Conservation (phyloP, 2,329 filamentous ascomycete species). For the Fusarium foetens region DNA sequence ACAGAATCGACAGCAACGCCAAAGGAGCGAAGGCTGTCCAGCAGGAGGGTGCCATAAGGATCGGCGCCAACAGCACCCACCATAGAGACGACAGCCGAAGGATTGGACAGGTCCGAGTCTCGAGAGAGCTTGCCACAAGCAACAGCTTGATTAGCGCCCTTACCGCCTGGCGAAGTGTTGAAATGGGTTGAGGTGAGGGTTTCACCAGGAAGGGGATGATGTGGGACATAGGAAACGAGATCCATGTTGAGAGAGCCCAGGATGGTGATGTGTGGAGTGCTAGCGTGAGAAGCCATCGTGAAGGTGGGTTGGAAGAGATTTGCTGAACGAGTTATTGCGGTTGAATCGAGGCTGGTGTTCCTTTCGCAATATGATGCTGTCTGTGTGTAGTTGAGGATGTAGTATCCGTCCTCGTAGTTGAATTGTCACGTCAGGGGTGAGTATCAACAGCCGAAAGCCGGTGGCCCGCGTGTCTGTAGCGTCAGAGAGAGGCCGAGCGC, state of each 20-base stretch:
- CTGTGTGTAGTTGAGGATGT: slow-evolving; percentile 5
- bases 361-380: not conserved
- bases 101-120: slow-evolving; percentile 50
- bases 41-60: slow-evolving; percentile 70
- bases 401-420: slow-evolving; percentile 1
- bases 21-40: slow-evolving; percentile 65
- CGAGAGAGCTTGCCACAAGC: slow-evolving; percentile 85
- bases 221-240: slow-evolving; percentile 86
- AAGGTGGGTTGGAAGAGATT: slow-evolving; percentile 1
- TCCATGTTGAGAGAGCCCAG: slow-evolving; percentile 96
- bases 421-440: slow-evolving; percentile 9
- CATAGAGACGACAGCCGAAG: slow-evolving; percentile 68
- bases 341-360: not conserved
- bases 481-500: not conserved
- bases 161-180: slow-evolving; percentile 85
- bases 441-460: not conserved
- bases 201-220: slow-evolving; percentile 85
- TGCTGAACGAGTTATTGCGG: not conserved
- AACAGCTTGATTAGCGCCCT: slow-evolving; percentile 95
- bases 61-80: slow-evolving; percentile 78
- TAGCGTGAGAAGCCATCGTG: slow-evolving; percentile 38
- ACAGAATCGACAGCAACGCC: slow-evolving; percentile 71
- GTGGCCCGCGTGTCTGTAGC: not conserved
- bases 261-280: slow-evolving; percentile 71
- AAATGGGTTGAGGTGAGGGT: slow-evolving; percentile 85